phyloP scores from a whole-genome alignment of 139 green algal genomes.

The Coelastrella sp. region DNA sequence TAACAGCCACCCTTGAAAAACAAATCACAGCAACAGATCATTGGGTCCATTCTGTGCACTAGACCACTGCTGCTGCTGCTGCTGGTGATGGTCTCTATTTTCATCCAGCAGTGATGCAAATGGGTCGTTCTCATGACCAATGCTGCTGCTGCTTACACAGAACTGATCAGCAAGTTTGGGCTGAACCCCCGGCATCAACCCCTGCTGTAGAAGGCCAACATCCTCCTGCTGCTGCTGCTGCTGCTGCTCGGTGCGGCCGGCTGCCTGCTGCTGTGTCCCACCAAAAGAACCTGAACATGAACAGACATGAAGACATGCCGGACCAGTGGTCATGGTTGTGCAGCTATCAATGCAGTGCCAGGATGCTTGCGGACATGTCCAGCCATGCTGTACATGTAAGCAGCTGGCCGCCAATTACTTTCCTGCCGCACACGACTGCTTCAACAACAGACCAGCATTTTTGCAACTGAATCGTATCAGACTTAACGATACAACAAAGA shows the following conservation, averaged over 20 bases:
- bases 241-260: neutral
- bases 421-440: too few relatives aligned
- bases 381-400: too few relatives aligned
- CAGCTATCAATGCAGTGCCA: neutral
- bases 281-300: neutral
- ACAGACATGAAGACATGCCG: neutral
- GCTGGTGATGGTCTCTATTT: neutral
- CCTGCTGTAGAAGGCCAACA: neutral
- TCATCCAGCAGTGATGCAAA: neutral
- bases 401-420: too few relatives aligned
- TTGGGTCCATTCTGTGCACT: neutral
- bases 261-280: neutral
- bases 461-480: too few relatives aligned
- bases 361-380: too few relatives aligned
- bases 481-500: too few relatives aligned
- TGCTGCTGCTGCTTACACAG: slow-evolving; percentile 10
- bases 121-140: neutral
- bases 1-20: too few relatives aligned
- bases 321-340: neutral
- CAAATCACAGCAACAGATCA: too few relatives aligned
- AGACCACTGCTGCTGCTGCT: neutral
- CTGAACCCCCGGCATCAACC: neutral
- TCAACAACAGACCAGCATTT: too few relatives aligned
- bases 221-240: slow-evolving; percentile 42
- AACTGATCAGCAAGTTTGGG: slow-evolving; percentile 8